Percentiles rank a stretch among this genome's conserved stretches.
phyloP scores from a whole-genome alignment of 495 filamentous ascomycete species.

The Astrocystis sublimbata region DNA sequence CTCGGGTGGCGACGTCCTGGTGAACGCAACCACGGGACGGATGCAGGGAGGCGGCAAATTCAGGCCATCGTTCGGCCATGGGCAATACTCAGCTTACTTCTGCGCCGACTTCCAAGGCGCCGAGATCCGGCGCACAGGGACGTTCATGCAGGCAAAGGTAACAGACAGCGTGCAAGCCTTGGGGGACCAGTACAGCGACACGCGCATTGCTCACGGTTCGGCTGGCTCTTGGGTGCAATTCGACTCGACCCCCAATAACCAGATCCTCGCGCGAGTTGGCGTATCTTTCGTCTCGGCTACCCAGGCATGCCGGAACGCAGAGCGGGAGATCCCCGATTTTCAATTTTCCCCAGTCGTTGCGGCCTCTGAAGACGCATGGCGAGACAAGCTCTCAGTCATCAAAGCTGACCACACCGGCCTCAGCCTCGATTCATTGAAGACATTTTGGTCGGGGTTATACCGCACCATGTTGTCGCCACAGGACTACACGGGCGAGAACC shows the following conservation, averaged over 20 bases:
- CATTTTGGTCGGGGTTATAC: slow-evolving; percentile 71
- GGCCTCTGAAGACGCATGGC: slow-evolving; percentile 59
- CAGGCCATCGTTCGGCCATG: slow-evolving; percentile 66
- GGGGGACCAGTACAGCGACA: slow-evolving; percentile 40
- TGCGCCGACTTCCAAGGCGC: slow-evolving; percentile 72
- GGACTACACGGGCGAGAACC: slow-evolving; percentile 76
- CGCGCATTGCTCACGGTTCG: slow-evolving; percentile 53
- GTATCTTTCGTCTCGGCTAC: slow-evolving; percentile 65
- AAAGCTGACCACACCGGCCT: slow-evolving; percentile 56
- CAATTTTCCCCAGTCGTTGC: slow-evolving; percentile 57
- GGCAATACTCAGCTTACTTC: slow-evolving; percentile 59
- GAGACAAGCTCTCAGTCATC: slow-evolving; percentile 58
- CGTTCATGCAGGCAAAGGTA: slow-evolving; percentile 47
- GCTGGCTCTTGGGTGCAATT: slow-evolving; percentile 66
- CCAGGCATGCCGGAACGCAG: slow-evolving; percentile 64
- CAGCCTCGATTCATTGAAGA: slow-evolving; percentile 55
- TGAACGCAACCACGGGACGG: slow-evolving; percentile 54
- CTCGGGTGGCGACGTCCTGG: slow-evolving; percentile 56
- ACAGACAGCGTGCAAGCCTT: slow-evolving; percentile 50
- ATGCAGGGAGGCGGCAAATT: slow-evolving; percentile 66
- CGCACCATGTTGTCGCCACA: slow-evolving; percentile 66
- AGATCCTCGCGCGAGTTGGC: slow-evolving; percentile 61
- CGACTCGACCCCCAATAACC: slow-evolving; percentile 39
- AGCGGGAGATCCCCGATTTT: slow-evolving; percentile 62
- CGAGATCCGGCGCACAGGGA: slow-evolving; percentile 57